A percentile compares a stretch with the other conserved stretches of the same genome.
These are phyloP conservation scores for Pyrenophora graminea DNA, from an alignment of 2,329 filamentous ascomycete species.

Conservation along the genomic window DNA sequence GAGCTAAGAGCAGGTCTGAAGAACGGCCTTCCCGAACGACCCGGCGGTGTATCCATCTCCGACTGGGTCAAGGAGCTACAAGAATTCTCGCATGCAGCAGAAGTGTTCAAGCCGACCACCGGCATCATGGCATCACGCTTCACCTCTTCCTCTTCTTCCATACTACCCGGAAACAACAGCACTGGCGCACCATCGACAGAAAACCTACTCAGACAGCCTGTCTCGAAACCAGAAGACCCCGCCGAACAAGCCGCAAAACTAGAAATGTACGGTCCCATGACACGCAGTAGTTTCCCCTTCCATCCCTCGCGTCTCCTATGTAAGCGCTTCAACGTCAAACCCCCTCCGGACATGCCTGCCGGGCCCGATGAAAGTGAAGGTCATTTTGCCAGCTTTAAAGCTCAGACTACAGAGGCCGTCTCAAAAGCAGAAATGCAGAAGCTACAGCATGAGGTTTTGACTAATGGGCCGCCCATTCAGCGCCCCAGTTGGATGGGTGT, in stretches of 20 bases:
- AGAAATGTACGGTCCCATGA: constrained; percentile 92
- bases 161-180: constrained; percentile 23
- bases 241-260: constrained; percentile 84
- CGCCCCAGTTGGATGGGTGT: constrained; percentile 38
- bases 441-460: constrained; percentile 38
- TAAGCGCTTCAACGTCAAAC: constrained; percentile 88
- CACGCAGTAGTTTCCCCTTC: constrained; percentile 72
- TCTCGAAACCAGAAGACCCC: constrained; percentile 69
- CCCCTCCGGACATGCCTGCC: constrained; percentile 68
- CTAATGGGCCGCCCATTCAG: constrained; percentile 33
- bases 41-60: constrained; percentile 59
- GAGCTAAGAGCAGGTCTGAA: constrained; percentile 70
- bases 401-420: constrained; percentile 52
- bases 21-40: constrained; percentile 61
- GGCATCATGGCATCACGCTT: constrained; percentile 93
- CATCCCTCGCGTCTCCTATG: constrained; percentile 84
- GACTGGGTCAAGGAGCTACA: constrained; percentile 80
- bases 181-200: constrained; percentile 36
- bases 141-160: constrained; percentile 61
- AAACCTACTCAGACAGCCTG: constrained; percentile 52
- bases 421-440: constrained; percentile 57
- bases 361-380: constrained; percentile 45
- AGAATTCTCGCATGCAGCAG: constrained; percentile 74
- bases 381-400: constrained; percentile 20
- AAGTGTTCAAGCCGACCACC: constrained; percentile 89